These are phyloP conservation scores for Trichaptum fuscoviolaceum DNA, from an alignment of 768 basidiomycete genomes.

Conservation along the genomic window DNA sequence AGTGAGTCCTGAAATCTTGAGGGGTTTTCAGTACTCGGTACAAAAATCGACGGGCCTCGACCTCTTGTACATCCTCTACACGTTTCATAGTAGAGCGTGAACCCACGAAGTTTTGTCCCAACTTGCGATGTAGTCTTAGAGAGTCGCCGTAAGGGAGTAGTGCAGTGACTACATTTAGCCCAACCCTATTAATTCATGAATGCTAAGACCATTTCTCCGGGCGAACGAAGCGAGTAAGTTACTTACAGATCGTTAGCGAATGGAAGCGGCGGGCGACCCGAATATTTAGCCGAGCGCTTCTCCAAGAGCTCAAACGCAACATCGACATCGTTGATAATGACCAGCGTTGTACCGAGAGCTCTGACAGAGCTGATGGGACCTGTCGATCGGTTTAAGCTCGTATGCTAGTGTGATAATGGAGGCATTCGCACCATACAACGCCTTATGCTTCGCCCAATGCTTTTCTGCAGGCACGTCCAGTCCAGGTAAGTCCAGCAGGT, in stretches of 20 bases:
- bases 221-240: not conserved
- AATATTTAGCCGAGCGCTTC: slow-evolving; percentile 64
- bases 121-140: slow-evolving; percentile 57
- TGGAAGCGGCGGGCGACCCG: slow-evolving; percentile 63
- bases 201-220: no score
- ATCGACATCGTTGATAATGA: slow-evolving; percentile 45
- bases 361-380: not conserved
- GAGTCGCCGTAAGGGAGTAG: slow-evolving; percentile 64
- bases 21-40: not conserved
- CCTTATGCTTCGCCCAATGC: not conserved
- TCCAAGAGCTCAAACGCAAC: slow-evolving; percentile 62
- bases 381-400: not conserved
- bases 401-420: not conserved
- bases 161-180: slow-evolving; percentile 14
- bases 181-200: no score
- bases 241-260: slow-evolving; percentile 71
- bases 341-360: not conserved
- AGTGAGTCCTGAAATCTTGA: not conserved
- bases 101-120: slow-evolving; percentile 61
- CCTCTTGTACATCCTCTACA: slow-evolving; percentile 33
- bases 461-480: not conserved
- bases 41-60: slow-evolving; percentile 54
- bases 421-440: not conserved
- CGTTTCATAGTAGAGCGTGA: slow-evolving; percentile 38
- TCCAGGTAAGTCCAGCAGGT: slow-evolving; percentile 17